A percentile compares a stretch with the other conserved stretches of the same genome.
phyloP scores from a whole-genome alignment of 2,329 filamentous ascomycete species.

The Lachnellula cervina region DNA sequence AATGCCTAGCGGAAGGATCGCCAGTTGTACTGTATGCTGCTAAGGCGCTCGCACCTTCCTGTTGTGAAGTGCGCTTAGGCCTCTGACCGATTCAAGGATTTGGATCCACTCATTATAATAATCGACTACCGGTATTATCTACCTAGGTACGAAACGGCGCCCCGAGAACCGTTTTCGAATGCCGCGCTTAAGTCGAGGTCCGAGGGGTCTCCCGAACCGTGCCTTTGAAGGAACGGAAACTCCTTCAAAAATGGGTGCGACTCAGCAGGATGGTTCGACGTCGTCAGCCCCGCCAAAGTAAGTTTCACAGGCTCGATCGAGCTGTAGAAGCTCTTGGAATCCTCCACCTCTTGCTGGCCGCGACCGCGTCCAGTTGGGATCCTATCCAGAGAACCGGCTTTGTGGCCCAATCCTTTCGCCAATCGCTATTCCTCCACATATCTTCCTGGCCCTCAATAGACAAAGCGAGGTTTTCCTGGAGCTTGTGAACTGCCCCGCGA shows the following conservation, averaged over 20 bases:
- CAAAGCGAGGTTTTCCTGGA: not conserved
- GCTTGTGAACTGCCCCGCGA: not conserved
- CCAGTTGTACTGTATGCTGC: no score
- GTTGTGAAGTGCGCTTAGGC: not conserved
- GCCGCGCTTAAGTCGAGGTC: not conserved
- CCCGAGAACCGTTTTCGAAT: not conserved
- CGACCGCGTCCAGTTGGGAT: not conserved
- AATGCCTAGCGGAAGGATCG: no score
- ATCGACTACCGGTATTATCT: no score
- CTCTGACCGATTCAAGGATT: not conserved
- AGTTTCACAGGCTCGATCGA: not conserved
- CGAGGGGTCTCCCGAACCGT: not conserved
- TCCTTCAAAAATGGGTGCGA: not conserved
- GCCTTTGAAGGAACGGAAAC: not conserved
- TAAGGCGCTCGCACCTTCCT: no score
- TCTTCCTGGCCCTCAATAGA: not conserved
- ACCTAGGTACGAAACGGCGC: no score
- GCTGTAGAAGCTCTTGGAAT: not conserved
- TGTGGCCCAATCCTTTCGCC: not conserved
- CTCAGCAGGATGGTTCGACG: not conserved
- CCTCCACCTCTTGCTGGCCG: not conserved
- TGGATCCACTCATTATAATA: not conserved
- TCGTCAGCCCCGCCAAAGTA: not conserved
- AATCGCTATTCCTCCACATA: not conserved
- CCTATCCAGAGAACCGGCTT: not conserved